Evolutionary conservation across 2,329 filamentous ascomycete species (phyloP), one percentile per base, ranked within the genome.

Genomic region (Pyrenophora seminiperda): DNA sequence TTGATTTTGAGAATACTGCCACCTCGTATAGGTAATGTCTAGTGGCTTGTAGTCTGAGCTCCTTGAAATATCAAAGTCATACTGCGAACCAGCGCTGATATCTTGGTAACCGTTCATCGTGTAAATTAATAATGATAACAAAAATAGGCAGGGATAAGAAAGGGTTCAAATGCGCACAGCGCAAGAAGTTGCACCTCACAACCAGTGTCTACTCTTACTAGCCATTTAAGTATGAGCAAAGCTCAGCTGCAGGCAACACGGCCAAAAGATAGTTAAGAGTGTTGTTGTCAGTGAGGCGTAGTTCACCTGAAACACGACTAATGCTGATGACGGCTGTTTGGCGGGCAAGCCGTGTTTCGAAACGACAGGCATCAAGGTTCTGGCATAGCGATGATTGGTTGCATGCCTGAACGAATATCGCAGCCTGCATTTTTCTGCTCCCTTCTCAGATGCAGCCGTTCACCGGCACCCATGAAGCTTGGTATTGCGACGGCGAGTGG

Each of bases 291-390:
- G 58, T 55, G 61, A 45, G 56, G 45, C 41, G 53, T 53, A 59
- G 49, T 65, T 65, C 62, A 64, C 64, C 64, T 65, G 62, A 67
- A 67, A 61, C 63, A 36, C 34, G 30, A 27, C 29, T 37, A 41
- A 38, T 22, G 19, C 48, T 37, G 41, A 45, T 47, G 41, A 22
- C 51, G 41, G 44, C 49, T 39, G 47, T 56, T 58, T 57, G 40
- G 47, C 32, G 39, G 46, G 41, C 41, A 41, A 33, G 53, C 37
- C 37, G 57, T 58, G 63, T 65, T 64, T 65, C 61, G 59, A 61
- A 48, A 41, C 43, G 18, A 30, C 34, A 50, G 41, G 47, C 52
- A 40, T 37, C 47, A 15, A 51, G 43, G 49, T 50, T 52, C 37
- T 48, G 24, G 39, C 38, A 44, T 46, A 42, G 36, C 39, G 37